A percentile compares a stretch with the other conserved stretches of the same genome.
Conservation (phyloP, 2,329 filamentous ascomycete species). For the Cladorrhinum sp. region DNA sequence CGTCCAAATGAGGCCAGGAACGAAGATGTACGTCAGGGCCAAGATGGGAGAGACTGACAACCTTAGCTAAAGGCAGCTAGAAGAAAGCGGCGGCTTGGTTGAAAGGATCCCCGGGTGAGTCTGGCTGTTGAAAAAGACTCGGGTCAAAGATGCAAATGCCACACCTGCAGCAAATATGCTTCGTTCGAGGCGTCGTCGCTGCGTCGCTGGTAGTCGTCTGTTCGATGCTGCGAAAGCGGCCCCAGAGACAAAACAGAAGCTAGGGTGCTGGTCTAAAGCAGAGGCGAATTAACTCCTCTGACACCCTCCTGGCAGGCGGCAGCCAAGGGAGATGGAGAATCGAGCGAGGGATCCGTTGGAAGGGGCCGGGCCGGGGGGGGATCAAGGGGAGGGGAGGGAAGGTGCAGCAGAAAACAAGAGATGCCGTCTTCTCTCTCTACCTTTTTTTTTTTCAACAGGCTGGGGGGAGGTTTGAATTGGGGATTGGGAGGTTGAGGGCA, state of each 20-base stretch:
- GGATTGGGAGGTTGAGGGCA: conserved; percentile 12
- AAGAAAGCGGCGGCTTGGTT: background rate
- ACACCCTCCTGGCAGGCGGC: conserved; percentile 1
- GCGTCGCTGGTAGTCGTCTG: conserved; percentile 6
- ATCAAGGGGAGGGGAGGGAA: conserved; percentile 11
- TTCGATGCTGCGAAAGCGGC: conserved; percentile 10
- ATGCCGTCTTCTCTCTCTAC: conserved; percentile 16
- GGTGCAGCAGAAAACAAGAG: conserved; percentile 2
- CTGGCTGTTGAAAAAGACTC: conserved; percentile 13
- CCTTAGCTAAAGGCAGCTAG: background rate
- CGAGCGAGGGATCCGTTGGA: conserved; percentile 7
- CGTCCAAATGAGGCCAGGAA: conserved; percentile 1
- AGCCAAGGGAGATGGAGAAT: conserved; percentile 8
- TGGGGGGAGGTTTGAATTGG: conserved; percentile 21
- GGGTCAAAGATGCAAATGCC: conserved; percentile 6
- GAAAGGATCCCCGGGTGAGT: conserved; percentile 6
- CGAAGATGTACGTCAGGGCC: background rate
- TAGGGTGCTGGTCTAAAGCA: conserved; percentile 2
- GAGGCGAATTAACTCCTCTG: conserved; percentile 13
- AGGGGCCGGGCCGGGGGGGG: background rate
- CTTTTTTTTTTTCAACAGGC: conserved; percentile 12
- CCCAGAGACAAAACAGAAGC: conserved; percentile 6
- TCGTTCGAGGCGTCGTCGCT: background rate
- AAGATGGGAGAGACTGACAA: background rate
- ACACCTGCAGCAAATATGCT: background rate